Base-by-base conservation (phyloP, 78 protist species). In the Dictyostelium discoideum region DNA sequence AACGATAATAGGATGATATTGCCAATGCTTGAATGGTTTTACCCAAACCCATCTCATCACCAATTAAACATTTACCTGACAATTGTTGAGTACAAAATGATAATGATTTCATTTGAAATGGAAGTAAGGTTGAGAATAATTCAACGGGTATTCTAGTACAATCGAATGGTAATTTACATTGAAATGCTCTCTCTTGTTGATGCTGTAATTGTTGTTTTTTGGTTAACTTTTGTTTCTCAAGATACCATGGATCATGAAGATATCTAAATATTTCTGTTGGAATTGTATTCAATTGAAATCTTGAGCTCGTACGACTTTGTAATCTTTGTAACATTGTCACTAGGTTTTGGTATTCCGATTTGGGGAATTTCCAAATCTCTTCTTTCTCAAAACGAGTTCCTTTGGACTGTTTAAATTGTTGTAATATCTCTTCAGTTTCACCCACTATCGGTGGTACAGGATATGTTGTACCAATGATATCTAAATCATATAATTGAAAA, bases 41-140 rank as follows among this genome's bases (percentile, higher is more conserved):
- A 44, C 98, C 98, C 10, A 96, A 40, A 29, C 98, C 98, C 96
- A 94, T 93, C 65, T 97, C 97, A 76, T 97, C 98, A 26, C 79
- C 98, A 48, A 96, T 86, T n/a, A 93, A 74, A 40, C 89, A 78
- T 44, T 65, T 54, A 18, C 98, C 98, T 20, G 74, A 7, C 13
- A 74, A 18, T 8, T 79, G 37, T 46, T 79, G 80, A 8, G 93
- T 22, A 39, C 93, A 96, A 86, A 96, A 96, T 37, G 39, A 10
- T 26, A 95, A 46, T 40, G 87, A 89, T 72, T 79, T 63, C 37
- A 74, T 18, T 77, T 95, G 97, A 42, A 89, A 95, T 44, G 94
- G 95, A 26, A 95, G 40, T 13, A 94, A 37, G 0, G 85, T 44
- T 18, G 24, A 8, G 18, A 94, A 82, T 22, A 94, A 37, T 20